phyloP scores from a whole-genome alignment of 257 asterid genomes.

The Ligustrum vulgare region DNA sequence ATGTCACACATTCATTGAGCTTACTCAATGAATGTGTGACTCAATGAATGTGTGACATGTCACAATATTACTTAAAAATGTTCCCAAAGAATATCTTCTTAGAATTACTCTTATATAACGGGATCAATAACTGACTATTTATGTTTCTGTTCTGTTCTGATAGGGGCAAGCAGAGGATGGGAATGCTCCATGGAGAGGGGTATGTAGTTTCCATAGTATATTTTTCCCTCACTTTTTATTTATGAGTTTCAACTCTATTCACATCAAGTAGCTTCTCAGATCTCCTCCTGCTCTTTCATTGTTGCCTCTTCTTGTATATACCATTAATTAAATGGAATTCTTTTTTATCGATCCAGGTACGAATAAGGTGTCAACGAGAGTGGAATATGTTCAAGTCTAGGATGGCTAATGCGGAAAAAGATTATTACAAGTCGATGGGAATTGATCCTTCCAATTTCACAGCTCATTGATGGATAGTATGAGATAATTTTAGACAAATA shows the following conservation, averaged over 20 bases:
- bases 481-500: background rate
- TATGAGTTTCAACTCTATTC: too few relatives aligned
- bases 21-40: too few relatives aligned
- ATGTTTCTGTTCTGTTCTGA: constrained; percentile 7
- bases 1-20: too few relatives aligned
- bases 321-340: background rate
- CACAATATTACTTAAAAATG: too few relatives aligned
- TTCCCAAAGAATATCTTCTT: too few relatives aligned
- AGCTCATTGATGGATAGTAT: constrained; percentile 20
- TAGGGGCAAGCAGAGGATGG: constrained; percentile 67
- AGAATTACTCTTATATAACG: too few relatives aligned
- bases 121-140: background rate
- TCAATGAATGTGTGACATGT: too few relatives aligned
- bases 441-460: constrained; percentile 42
- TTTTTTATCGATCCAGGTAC: constrained; percentile 44
- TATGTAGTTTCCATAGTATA: constrained; percentile 25
- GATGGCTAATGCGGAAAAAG: constrained; percentile 60
- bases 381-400: constrained; percentile 74
- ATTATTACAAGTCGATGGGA: constrained; percentile 54
- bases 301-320: background rate
- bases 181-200: constrained; percentile 83
- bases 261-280: background rate
- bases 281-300: background rate
- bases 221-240: too few relatives aligned
- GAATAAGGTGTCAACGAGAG: constrained; percentile 64